Conservation (phyloP, 1,284 basidiomycete genomes). For the Tylopilus orsonianus region DNA sequence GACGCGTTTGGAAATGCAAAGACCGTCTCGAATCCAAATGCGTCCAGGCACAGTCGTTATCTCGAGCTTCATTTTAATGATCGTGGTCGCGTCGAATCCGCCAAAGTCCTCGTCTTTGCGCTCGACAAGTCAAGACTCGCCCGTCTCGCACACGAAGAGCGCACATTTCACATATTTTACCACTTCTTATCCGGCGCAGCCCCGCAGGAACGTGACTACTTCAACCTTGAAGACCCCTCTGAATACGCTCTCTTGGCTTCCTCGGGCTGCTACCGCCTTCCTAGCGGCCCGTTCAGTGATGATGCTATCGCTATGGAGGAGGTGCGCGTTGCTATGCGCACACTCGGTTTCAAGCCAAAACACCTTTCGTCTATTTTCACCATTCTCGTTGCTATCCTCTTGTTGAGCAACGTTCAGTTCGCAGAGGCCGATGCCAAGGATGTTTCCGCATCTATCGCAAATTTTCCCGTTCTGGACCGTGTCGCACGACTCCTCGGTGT, state of each 20-base stretch:
- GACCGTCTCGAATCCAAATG: conserved; percentile 89
- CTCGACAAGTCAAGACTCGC: conserved; percentile 87
- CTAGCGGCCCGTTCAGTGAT: conserved; percentile 57
- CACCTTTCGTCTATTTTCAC: conserved; percentile 95
- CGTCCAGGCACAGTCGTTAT: conserved; percentile 90
- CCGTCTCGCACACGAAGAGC: conserved; percentile 79
- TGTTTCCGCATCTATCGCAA: conserved; percentile 88
- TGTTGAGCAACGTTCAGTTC: conserved; percentile 95
- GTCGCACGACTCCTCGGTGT: conserved; percentile 94
- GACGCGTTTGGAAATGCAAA: conserved; percentile 91
- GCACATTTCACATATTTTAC: conserved; percentile 98
- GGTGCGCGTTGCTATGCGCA: conserved; percentile 91
- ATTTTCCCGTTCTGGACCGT: conserved; percentile 74
- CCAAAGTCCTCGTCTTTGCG: conserved; percentile 97
- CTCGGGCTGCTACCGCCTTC: conserved; percentile 39
- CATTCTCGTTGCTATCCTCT: conserved; percentile 91
- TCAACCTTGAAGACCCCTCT: conserved; percentile 78
- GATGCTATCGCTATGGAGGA: conserved; percentile 86
- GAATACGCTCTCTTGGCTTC: conserved; percentile 84
- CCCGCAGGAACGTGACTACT: conserved; percentile 82
- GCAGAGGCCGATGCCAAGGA: conserved; percentile 79
- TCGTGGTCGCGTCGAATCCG: conserved; percentile 82
- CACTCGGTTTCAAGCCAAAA: conserved; percentile 88
- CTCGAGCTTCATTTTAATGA: conserved; percentile 94
- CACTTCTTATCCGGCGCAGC: conserved; percentile 91